Base-by-base conservation (phyloP, 2,329 filamentous ascomycete species). In the Neonectria hederae region DNA sequence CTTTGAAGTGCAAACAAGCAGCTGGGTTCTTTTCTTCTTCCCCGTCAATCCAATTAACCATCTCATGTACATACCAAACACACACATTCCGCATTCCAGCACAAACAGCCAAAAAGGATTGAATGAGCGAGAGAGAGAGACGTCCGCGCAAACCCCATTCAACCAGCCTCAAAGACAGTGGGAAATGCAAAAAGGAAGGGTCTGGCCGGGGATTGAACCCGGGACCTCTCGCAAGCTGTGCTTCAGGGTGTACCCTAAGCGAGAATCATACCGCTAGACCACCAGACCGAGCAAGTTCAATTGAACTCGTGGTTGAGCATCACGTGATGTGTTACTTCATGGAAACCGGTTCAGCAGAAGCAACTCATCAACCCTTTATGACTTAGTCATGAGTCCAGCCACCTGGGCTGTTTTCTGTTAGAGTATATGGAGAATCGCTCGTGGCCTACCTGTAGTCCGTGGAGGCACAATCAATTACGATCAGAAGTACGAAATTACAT, bases 191-290 rank as follows among this genome's bases (percentile, higher is more conserved):
- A 77, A 77, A 67, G n/a, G 54, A 62, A 71, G 79, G 79, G 78
- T 79, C 78, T 79, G 78, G 78, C 79, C 79, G 79, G 77, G 79
- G 78, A 81, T 81, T 79, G 79, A 81, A 80, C 79, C 78, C 79
- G 79, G 79, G 79, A 80, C 79, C 79, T 81, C 79, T 80, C 79
- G 79, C 79, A 81, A 74, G 68, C 69, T 59, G 48, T 69, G 76
- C 77, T 76, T 56, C 69, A 76, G 78, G 77, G 77, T 80, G 68
- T 72, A 76, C 87, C 87, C 87, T 89, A 89, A 89, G 87, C 87
- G 86, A 87, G 86, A 89, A 89, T 89, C 86, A 89, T 89, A 89
- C 86, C 87, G 85, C 86, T 87, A 88, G 86, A 87, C 85, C 84
- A 87, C 78, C 80, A 81, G 80, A 81, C 80, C 81, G 8, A 11